Evolutionary conservation across 2,329 filamentous ascomycete species (phyloP), one percentile per base, ranked within the genome.

Genomic region (Purpureocillium takamizusanense): DNA sequence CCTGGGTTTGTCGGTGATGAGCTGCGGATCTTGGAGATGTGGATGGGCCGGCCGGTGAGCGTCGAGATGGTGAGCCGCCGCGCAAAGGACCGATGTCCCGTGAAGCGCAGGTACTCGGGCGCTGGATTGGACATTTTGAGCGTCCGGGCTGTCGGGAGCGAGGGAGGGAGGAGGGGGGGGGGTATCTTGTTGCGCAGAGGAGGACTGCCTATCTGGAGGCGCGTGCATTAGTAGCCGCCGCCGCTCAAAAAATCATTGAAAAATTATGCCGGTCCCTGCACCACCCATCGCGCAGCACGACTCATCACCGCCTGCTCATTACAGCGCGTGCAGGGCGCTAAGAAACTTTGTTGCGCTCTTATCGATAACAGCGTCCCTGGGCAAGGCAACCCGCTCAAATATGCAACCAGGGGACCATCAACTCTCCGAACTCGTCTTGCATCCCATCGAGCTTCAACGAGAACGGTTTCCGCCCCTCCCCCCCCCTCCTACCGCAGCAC

Each of bases 11-110:
- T 89, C 34, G 84, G 81, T 31, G 87, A 95, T 13, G 83, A 78
- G 47, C 86, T 80, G 54, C 92, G 86, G 66, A 98, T 97, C 62
- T 92, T 84, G 38, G 90, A 92, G 58, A 98, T 90, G 63, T 90
- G 88, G 40, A 97, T 69, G 3, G 92, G 81, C 29, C 83, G 79
- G 50, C 92, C 92, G 45, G 89, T 95, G 44, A 98, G 78, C 3
- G 92, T 97, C 15, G 92, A 80, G 39, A 98, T 80, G 33, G 94
- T 77, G 33, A 98, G 80, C 38, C 92, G 86, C 51, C 87, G 81
- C 28, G 85, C 73, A 44, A 98, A 82, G 49, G 83, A 79, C 51
- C 83, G 81, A 60, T 95, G 88, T 51, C 85, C 82, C 36, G 85
- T 90, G 59, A 98, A 89, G 49, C 80, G 79, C 41, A 94, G 60